These are phyloP conservation scores for Ogataea hybrid DNA, from an alignment of 1,139 yeast species.

Conservation along the genomic window DNA sequence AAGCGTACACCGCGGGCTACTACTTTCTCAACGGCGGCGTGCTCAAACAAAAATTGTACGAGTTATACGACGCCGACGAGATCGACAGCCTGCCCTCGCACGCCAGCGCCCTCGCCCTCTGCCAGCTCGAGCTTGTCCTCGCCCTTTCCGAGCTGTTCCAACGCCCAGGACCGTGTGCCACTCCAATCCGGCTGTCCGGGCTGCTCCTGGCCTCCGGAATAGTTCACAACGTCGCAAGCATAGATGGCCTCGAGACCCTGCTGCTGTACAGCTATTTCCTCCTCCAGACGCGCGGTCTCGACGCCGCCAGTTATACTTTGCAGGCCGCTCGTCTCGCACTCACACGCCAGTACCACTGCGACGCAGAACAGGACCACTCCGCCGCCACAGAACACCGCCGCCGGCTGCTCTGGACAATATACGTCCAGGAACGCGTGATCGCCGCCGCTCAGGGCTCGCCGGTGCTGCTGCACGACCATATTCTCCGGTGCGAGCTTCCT, in stretches of 20 bases:
- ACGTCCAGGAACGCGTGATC: conserved; percentile 75
- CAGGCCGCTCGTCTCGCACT: conserved; percentile 66
- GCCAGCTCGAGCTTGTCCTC: conserved; percentile 3
- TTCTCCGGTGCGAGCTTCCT: conserved; percentile 68
- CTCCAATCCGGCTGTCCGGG: conserved; percentile 24
- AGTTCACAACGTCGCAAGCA: conserved; percentile 62
- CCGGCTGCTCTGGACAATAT: conserved; percentile 83
- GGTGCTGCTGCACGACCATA: conserved; percentile 64
- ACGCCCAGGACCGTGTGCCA: conserved; percentile 30
- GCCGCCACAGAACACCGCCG: conserved; percentile 72
- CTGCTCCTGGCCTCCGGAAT: conserved; percentile 23
- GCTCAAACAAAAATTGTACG: conserved; percentile 55
- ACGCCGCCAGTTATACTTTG: conserved; percentile 71
- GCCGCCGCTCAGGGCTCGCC: conserved; percentile 79
- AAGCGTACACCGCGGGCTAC: conserved; percentile 70
- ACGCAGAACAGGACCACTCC: conserved; percentile 58
- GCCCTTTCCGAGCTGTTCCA: conserved; percentile 2
- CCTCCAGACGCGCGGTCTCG: conserved; percentile 73
- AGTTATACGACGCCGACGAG: conserved; percentile 42
- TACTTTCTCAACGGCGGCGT: conserved; percentile 78
- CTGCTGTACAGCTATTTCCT: conserved; percentile 67
- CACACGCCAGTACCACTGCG: conserved; percentile 74
- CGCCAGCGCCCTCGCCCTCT: neutral
- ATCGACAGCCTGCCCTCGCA: neutral
- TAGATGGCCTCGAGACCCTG: conserved; percentile 71